Percentiles rank a stretch among this genome's conserved stretches.
These are phyloP conservation scores for Claviceps capensis DNA, from an alignment of 2,329 filamentous ascomycete species.

Conservation along the genomic window DNA sequence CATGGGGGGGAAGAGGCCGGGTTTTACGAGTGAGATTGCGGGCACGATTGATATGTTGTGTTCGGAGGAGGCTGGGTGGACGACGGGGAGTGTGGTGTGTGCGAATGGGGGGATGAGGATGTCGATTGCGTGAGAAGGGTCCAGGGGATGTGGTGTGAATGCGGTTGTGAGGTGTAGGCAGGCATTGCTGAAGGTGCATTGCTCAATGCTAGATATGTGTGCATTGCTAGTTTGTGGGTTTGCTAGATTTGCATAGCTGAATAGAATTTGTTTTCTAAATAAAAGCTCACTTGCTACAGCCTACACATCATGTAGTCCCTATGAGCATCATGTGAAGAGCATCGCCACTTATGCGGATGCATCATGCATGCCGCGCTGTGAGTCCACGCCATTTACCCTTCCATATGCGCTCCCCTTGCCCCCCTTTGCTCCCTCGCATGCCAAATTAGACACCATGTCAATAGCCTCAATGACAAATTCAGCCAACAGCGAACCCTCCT, in stretches of 20 bases:
- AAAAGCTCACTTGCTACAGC: no score
- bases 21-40: slow-evolving; percentile 42
- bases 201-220: no score
- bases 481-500: slow-evolving; percentile 2
- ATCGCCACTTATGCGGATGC: no score
- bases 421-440: not conserved
- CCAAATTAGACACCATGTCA: not conserved
- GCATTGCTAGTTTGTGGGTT: no score
- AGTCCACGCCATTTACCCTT: not conserved
- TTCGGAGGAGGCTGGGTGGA: slow-evolving; percentile 51
- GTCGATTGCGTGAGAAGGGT: slow-evolving; percentile 16
- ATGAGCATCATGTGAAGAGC: no score
- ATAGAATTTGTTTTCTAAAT: no score
- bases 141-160: no score
- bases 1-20: slow-evolving; percentile 21
- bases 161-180: no score
- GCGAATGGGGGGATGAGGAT: slow-evolving; percentile 45
- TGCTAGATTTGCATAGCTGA: no score
- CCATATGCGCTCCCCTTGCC: not conserved
- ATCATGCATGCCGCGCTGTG: not conserved
- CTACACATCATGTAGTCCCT: no score
- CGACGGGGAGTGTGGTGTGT: slow-evolving; percentile 58
- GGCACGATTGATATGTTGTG: slow-evolving; percentile 60
- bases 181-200: no score
- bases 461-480: not conserved